A percentile compares a stretch with the other conserved stretches of the same genome.
Conservation (phyloP, 352 stramenopile genomes). For the Phytopythium helicoides region DNA sequence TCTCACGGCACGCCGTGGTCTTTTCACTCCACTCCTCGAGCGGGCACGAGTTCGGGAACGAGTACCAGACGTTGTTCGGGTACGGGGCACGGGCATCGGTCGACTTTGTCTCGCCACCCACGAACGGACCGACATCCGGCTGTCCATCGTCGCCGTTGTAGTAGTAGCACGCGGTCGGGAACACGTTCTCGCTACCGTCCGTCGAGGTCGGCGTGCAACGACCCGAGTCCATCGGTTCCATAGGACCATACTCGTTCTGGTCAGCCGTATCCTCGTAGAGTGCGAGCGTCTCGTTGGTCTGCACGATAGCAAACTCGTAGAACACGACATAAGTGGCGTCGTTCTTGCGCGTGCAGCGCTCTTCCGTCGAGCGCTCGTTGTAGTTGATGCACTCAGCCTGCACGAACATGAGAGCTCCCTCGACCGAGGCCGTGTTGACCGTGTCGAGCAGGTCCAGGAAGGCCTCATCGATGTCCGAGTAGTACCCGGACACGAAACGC, state of each 20-base stretch:
- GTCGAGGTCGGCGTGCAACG: slow-evolving; percentile 43
- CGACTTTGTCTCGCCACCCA: slow-evolving; percentile 39
- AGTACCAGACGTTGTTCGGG: slow-evolving; percentile 60
- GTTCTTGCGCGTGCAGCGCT: slow-evolving; percentile 48
- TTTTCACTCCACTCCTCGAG: slow-evolving; percentile 24
- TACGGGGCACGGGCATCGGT: slow-evolving; percentile 41
- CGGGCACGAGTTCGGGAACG: slow-evolving; percentile 67
- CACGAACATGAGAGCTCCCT: slow-evolving; percentile 86
- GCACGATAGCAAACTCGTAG: slow-evolving; percentile 64
- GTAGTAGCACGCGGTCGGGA: slow-evolving; percentile 54
- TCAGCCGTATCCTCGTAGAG: slow-evolving; percentile 54
- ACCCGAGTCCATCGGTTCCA: slow-evolving; percentile 65
- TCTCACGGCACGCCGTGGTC: slow-evolving; percentile 17
- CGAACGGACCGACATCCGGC: slow-evolving; percentile 63
- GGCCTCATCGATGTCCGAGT: slow-evolving; percentile 39
- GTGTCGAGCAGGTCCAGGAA: slow-evolving; percentile 68
- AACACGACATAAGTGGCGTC: slow-evolving; percentile 69
- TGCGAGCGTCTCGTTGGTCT: slow-evolving; percentile 60
- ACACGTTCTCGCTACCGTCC: slow-evolving; percentile 20
- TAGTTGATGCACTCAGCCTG: slow-evolving; percentile 86
- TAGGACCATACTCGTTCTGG: slow-evolving; percentile 62
- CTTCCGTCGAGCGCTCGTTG: slow-evolving; percentile 41
- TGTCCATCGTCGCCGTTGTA: slow-evolving; percentile 64
- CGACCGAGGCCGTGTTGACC: slow-evolving; percentile 76
- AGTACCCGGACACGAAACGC: slow-evolving; percentile 67